A percentile compares a stretch with the other conserved stretches of the same genome.
Conservation (phyloP, 1,139 yeast species). For the Protomyces inundatus region DNA sequence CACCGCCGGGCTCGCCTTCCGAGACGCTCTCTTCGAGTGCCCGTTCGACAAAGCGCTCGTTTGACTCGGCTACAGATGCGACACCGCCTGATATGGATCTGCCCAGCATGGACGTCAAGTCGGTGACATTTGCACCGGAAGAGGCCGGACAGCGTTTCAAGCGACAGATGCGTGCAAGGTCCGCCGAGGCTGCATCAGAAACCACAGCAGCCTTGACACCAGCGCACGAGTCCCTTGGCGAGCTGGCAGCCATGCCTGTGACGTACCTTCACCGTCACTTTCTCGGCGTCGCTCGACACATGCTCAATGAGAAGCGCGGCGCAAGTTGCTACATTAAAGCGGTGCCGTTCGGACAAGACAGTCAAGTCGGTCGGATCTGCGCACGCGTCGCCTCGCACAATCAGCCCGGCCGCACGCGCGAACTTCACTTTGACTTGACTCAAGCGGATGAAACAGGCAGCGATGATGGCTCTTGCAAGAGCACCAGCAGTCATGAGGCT, state of each 20-base stretch:
- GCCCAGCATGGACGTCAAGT: no score
- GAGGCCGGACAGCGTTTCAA: neutral
- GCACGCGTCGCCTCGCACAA: constrained; percentile 2
- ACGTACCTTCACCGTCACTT: constrained; percentile 1
- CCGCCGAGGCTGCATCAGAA: neutral
- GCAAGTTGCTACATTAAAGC: constrained; percentile 4
- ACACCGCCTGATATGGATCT: neutral
- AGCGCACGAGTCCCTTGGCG: neutral
- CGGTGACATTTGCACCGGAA: neutral
- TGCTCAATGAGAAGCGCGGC: neutral
- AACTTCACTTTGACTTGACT: neutral
- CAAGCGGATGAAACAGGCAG: neutral
- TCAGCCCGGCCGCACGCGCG: neutral
- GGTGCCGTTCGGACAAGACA: neutral
- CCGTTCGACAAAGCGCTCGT: neutral
- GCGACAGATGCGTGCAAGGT: neutral
- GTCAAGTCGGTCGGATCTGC: neutral
- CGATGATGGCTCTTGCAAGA: neutral
- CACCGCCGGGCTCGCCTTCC: neutral
- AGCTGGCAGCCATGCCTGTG: neutral
- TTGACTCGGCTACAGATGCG: neutral
- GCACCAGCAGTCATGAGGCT: neutral
- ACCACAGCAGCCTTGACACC: neutral
- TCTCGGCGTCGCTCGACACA: neutral
- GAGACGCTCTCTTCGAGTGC: neutral